Conservation (phyloP, 805 yeast species). For the Ascoidea rubescens region DNA sequence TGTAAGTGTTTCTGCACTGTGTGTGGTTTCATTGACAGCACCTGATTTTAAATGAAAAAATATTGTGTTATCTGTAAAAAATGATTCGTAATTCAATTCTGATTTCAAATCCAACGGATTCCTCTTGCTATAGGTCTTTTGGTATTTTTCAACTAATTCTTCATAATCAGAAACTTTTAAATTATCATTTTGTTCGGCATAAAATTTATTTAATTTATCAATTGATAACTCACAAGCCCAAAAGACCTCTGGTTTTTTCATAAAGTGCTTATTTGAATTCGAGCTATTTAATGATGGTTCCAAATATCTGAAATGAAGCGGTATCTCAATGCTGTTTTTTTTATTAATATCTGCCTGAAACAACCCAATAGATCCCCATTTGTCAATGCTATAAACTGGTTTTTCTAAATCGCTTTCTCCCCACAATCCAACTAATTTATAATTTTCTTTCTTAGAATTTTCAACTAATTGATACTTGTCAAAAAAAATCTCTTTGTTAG, state of each 20-base stretch:
- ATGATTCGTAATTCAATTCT: slow-evolving; percentile 6
- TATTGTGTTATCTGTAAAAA: slow-evolving; percentile 10
- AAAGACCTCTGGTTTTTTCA: slow-evolving; percentile 9
- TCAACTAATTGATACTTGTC: slow-evolving; percentile 28
- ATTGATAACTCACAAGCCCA: slow-evolving; percentile 10
- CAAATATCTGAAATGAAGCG: neutral
- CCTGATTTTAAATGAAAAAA: slow-evolving; percentile 7
- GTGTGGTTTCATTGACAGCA: neutral
- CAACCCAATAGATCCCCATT: slow-evolving; percentile 25
- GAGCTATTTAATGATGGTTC: neutral
- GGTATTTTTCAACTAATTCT: slow-evolving; percentile 1
- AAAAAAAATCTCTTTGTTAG: slow-evolving; percentile 24
- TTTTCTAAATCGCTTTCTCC: slow-evolving; percentile 31
- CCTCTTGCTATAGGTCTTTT: slow-evolving; percentile 3
- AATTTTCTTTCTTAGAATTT: slow-evolving; percentile 7
- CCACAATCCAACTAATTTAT: slow-evolving; percentile 20
- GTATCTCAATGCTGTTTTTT: neutral
- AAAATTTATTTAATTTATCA: neutral
- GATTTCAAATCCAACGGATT: slow-evolving; percentile 9
- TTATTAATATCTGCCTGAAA: slow-evolving; percentile 3
- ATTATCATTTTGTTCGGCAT: neutral
- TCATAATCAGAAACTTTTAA: slow-evolving; percentile 1
- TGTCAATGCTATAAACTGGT: slow-evolving; percentile 25
- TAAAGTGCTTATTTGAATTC: neutral
- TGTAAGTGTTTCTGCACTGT: no score